These are phyloP conservation scores for Kregervanrija fluxuum DNA, from an alignment of 805 yeast species.

Conservation along the genomic window DNA sequence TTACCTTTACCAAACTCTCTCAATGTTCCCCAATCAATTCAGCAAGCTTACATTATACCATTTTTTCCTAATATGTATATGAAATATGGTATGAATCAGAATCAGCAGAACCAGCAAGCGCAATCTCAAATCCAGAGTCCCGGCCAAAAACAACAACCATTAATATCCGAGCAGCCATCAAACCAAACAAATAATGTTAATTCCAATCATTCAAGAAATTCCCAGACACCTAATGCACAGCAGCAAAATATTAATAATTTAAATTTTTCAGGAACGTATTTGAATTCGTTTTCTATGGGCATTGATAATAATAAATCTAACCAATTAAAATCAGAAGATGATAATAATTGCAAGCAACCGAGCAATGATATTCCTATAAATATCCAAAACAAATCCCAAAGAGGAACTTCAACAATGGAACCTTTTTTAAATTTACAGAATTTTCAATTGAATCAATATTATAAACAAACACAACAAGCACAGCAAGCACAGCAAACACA, in stretches of 20 bases:
- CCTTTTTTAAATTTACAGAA: no score
- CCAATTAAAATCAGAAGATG: no score
- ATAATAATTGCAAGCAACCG: no score
- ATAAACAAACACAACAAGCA: neutral
- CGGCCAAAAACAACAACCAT: no score
- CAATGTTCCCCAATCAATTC: conserved; percentile 8
- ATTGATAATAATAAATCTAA: no score
- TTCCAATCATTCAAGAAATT: neutral
- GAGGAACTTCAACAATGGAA: no score
- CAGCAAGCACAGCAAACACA: neutral
- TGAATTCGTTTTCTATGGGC: neutral
- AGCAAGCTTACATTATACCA: conserved; percentile 19
- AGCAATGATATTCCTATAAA: no score
- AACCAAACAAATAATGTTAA: neutral
- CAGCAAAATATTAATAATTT: neutral
- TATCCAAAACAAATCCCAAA: no score
- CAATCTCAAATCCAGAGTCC: neutral
- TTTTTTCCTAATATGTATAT: conserved; percentile 12
- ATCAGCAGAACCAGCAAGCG: neutral
- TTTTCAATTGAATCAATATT: neutral
- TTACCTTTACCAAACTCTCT: conserved; percentile 22
- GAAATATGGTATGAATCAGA: neutral
- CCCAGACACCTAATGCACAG: neutral
- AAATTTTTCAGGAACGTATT: neutral
- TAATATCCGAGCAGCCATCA: neutral